phyloP scores from a whole-genome alignment of 805 yeast species.

The Isabelozyma pseudorhagii region DNA sequence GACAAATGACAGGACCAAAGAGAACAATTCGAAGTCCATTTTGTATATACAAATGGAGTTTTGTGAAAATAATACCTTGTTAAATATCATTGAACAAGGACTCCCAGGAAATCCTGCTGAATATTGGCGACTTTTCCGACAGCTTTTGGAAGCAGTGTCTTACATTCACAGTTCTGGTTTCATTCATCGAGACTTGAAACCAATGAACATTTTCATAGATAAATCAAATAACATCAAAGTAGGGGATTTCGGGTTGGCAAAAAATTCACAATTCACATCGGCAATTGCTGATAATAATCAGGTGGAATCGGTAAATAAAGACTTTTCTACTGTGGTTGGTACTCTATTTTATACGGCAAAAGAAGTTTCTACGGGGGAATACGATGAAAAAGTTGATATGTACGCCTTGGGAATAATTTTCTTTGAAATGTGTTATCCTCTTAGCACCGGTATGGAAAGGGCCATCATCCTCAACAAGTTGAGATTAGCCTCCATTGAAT shows the following conservation, averaged over 20 bases:
- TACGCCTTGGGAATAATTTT: constrained; percentile 92
- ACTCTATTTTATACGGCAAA: constrained; percentile 90
- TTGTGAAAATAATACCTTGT: constrained; percentile 89
- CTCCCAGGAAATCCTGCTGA: constrained; percentile 68
- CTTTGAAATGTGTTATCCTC: constrained; percentile 87
- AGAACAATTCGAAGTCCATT: constrained; percentile 48
- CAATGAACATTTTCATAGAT: constrained; percentile 94
- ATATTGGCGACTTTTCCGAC: constrained; percentile 88
- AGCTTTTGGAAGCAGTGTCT: constrained; percentile 81
- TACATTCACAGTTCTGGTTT: constrained; percentile 93
- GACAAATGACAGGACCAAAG: constrained; percentile 1
- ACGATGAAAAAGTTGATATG: constrained; percentile 93
- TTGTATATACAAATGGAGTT: constrained; percentile 97
- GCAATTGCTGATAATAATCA: constrained; percentile 38
- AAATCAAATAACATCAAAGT: constrained; percentile 83
- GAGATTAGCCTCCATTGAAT: constrained; percentile 55
- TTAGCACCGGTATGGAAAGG: constrained; percentile 94
- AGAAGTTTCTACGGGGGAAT: constrained; percentile 78
- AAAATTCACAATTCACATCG: constrained; percentile 62
- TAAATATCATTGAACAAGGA: constrained; percentile 74
- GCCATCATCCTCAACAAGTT: constrained; percentile 66
- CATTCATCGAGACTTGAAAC: constrained; percentile 92
- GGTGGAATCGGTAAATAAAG: constrained; percentile 48
- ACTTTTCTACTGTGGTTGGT: constrained; percentile 89
- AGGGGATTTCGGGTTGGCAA: constrained; percentile 97